A percentile compares a stretch with the other conserved stretches of the same genome.
Evolutionary conservation across 192 early-diverging fungal genomes (phyloP).

Genomic region (Pilobolus umbonatus): DNA sequence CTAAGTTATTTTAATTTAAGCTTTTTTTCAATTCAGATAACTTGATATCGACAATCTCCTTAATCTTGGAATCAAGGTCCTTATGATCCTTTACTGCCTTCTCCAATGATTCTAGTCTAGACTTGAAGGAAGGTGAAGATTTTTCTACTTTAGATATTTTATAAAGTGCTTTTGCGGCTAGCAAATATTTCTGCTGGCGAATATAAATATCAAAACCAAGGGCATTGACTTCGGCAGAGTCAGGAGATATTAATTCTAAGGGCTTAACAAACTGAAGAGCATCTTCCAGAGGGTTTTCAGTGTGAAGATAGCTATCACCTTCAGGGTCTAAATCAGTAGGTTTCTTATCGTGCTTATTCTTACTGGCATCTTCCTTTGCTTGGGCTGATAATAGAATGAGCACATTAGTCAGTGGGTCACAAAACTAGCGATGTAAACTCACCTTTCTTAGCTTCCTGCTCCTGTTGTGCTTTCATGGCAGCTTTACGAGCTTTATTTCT

Average conservation of each 20-base stretch:
- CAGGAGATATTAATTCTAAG: slow-evolving; percentile 53
- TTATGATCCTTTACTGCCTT: slow-evolving; percentile 31
- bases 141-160: slow-evolving; percentile 44
- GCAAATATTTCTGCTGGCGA: slow-evolving; percentile 59
- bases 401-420: not conserved
- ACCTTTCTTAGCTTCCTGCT: slow-evolving; percentile 47
- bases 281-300: slow-evolving; percentile 63
- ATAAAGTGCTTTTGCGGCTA: slow-evolving; percentile 59
- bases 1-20: not conserved
- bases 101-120: slow-evolving; percentile 43
- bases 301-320: slow-evolving; percentile 59
- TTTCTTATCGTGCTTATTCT: slow-evolving; percentile 44
- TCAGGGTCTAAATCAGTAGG: slow-evolving; percentile 63
- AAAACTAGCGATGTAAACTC: not conserved
- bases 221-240: slow-evolving; percentile 54
- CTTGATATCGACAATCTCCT: slow-evolving; percentile 2
- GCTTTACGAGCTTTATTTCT: slow-evolving; percentile 73
- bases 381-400: slow-evolving; percentile 6
- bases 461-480: slow-evolving; percentile 56
- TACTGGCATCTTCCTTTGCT: slow-evolving; percentile 38
- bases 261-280: slow-evolving; percentile 75
- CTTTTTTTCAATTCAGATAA: slow-evolving; percentile 6
- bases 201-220: slow-evolving; percentile 66
- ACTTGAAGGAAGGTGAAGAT: slow-evolving; percentile 36
- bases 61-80: slow-evolving; percentile 11